Evolutionary conservation across 2,329 filamentous ascomycete genomes (phyloP), one percentile per base, ranked within the genome.

Genomic region (Sarocladium oryzae): DNA sequence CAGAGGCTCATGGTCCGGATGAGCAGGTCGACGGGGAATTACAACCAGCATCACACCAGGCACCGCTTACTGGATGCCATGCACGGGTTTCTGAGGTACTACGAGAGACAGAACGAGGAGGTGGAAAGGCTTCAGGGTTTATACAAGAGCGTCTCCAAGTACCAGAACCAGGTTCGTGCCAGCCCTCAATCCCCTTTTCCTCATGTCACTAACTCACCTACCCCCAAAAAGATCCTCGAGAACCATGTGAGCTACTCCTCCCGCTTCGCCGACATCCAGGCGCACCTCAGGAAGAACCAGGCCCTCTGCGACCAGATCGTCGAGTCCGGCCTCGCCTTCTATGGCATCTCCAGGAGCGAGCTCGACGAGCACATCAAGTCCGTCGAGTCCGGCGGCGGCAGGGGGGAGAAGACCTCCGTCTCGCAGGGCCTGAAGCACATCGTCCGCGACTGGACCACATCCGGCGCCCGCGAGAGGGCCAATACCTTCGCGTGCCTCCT

Each of bases 211-310:
- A 52, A 15, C 28, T 23, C 4, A 18, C 16, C n/a, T n/a, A n/a
- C n/a, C n/a, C n/a, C n/a, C n/a, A n/a, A n/a, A n/a, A n/a, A 76
- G 71, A 21, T 77, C 2, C 72, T 85, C 2, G 78, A 83, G 55
- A 73, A 76, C n/a, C 65, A 73, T 2, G 61, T 83, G 36, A 69
- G 78, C 43, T 85, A 82, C 57, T 75, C 76, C 2, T 74, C 78
- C 53, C 81, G 78, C 55, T 71, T 81, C 16, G 61, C 67, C 13
- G 63, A 63, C 1, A 63, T 73, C 9, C 70, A 76, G 10, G 53
- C 66, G 20, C 64, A 75, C 5, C 64, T 79, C 13, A 60, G 60
- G 2, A 54, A 60, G 4, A 81, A 81, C 56, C 70, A 73, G 9
- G 53, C 61, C 1, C 54, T 81, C 2, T 77, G 74, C 30, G 61